Evolutionary conservation across 1,284 basidiomycete species (phyloP), one percentile per base, ranked within the genome.

Genomic region (Apiotrichum akiyoshidainum): DNA sequence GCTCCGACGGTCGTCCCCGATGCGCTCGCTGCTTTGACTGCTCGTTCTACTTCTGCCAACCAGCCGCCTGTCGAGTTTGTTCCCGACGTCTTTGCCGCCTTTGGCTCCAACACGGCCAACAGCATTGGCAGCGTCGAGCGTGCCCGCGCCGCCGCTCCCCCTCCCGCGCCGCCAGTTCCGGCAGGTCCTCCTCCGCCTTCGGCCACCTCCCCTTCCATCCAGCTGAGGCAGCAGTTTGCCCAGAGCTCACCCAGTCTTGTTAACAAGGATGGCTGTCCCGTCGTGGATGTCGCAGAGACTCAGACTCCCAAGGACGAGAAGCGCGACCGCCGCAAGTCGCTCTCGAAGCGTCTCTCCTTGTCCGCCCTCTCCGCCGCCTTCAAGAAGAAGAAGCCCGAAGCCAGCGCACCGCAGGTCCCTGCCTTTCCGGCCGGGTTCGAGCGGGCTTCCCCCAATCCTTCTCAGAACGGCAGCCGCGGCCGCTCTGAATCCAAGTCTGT

Each of bases 81-180:
- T 16, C 61, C 61, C 22, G 61, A 63, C 39, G 51, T 63, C 5
- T 56, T 63, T 35, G 57, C 61, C 35, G 61, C 61, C 9, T 63
- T 63, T 52, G 52, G 58, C 42, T 42, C 57, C 31, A 56, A 50
- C 52, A 40, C 14, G 2, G 21, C 34, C 11, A n/a, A n/a, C 31
- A 26, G 19, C n/a, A 22, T 50, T 12, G 39, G 33, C 49, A 40
- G 2, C 22, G 33, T 50, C 19, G 52, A 46, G 19, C 19, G 33
- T 14, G 52, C 45, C 8, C 52, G 42, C 5, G 52, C 52, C 5
- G 44, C 21, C 2, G 22, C 45, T 40, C 52, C 44, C 16, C 33
- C 52, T 16, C 52, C 52, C 17, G 33, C 51, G 5, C 51, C 41
- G 11, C 52, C 31, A 22, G 35, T 34, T 19, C 46, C 46, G 5